Percentiles rank a stretch among this genome's conserved stretches.
Conservation (phyloP, 1,284 basidiomycete genomes). For the Boletus semigastroideus region DNA sequence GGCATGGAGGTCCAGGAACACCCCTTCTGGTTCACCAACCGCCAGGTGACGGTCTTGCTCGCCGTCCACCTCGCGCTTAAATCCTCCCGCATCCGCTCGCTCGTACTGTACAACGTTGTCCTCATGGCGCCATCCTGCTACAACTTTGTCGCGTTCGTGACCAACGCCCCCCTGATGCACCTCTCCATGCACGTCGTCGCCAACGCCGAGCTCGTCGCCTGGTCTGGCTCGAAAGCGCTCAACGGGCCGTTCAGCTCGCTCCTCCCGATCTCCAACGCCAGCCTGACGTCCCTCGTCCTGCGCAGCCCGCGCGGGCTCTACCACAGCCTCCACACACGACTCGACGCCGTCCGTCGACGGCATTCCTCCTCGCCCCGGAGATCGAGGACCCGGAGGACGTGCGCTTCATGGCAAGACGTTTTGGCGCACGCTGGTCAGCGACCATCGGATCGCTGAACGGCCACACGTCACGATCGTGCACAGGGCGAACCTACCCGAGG, state of each 20-base stretch:
- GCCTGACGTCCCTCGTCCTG: constrained; percentile 23
- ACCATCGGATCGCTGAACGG: constrained; percentile 46
- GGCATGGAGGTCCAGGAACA: constrained; percentile 28
- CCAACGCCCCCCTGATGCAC: constrained; percentile 29
- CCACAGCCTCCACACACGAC: constrained; percentile 25
- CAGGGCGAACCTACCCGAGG: constrained; percentile 51
- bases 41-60: constrained; percentile 28
- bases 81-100: constrained; percentile 22
- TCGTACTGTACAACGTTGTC: constrained; percentile 29
- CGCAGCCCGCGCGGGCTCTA: constrained; percentile 32
- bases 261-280: constrained; percentile 22
- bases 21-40: constrained; percentile 33
- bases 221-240: constrained; percentile 33
- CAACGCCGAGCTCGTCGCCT: constrained; percentile 28
- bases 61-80: constrained; percentile 26
- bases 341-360: too few relatives aligned
- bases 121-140: constrained; percentile 26
- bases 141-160: constrained; percentile 28
- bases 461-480: constrained; percentile 93
- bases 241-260: constrained; percentile 29
- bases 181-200: constrained; percentile 32
- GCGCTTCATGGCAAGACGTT: constrained; percentile 38
- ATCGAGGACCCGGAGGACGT: constrained; percentile 33
- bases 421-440: constrained; percentile 49
- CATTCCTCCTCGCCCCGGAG: too few relatives aligned